phyloP scores from a whole-genome alignment of 441 rosid genomes.

The Eruca vesicaria region DNA sequence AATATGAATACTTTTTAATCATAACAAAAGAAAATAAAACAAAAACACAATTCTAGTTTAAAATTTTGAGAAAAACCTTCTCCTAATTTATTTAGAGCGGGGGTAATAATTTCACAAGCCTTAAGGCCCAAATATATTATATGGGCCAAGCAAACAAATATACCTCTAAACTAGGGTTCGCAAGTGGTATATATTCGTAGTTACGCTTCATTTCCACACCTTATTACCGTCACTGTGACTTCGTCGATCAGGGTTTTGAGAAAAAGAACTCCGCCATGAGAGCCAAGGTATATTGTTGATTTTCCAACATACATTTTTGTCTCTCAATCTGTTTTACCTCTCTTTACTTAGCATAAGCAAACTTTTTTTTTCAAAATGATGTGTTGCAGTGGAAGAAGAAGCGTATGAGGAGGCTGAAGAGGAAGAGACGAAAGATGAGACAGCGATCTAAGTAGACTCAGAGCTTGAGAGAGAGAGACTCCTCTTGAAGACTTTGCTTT shows the following conservation, averaged over 20 bases:
- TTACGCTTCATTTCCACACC: neutral
- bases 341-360: neutral
- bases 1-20: neutral
- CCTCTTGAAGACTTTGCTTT: conserved; percentile 8
- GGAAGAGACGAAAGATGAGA: conserved; percentile 97
- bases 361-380: neutral
- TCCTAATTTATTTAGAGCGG: neutral
- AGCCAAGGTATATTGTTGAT: conserved; percentile 38
- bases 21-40: neutral
- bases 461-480: conserved; percentile 15
- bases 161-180: conserved; percentile 9
- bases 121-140: neutral
- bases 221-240: conserved; percentile 10
- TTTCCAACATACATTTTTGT: neutral
- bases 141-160: neutral
- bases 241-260: conserved; percentile 14
- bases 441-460: conserved; percentile 80
- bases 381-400: conserved; percentile 87
- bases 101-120: neutral
- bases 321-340: too few relatives aligned
- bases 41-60: neutral
- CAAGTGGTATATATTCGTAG: conserved; percentile 19
- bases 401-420: conserved; percentile 93
- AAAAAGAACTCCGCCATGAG: conserved; percentile 31
- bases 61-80: neutral